Conservation (phyloP, 805 yeast species). For the Tetrapisispora arboricola region DNA sequence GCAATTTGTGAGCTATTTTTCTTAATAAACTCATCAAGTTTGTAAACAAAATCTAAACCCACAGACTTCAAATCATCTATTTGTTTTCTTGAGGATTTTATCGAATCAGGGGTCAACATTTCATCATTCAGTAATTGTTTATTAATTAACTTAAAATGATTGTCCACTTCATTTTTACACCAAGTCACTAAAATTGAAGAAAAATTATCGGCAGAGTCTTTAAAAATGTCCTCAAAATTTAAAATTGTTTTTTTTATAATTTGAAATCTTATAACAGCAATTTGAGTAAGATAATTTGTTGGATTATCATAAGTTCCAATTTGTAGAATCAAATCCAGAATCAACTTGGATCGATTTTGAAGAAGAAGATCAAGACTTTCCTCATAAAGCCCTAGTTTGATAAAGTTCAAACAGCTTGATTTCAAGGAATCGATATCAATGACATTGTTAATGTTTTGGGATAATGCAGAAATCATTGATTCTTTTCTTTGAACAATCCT, state of each 20-base stretch:
- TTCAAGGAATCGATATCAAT: conserved; percentile 22
- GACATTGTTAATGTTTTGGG: conserved; percentile 26
- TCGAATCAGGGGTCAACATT: conserved; percentile 41
- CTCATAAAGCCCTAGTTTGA: conserved; percentile 34
- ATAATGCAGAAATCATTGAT: conserved; percentile 26
- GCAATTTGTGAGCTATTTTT: conserved; percentile 8
- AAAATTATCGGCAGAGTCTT: conserved; percentile 21
- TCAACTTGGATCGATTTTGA: conserved; percentile 36
- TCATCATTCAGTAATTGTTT: conserved; percentile 60
- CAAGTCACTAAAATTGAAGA: conserved; percentile 65
- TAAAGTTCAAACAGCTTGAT: conserved; percentile 25
- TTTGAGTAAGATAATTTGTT: conserved; percentile 52
- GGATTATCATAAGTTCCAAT: conserved; percentile 40
- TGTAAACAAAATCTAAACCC: conserved; percentile 67
- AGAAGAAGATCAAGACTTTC: conserved; percentile 42
- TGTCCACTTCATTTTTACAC: conserved; percentile 55
- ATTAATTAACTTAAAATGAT: conserved; percentile 48
- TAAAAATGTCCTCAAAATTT: conserved; percentile 45
- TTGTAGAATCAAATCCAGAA: conserved; percentile 38
- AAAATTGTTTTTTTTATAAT: conserved; percentile 47
- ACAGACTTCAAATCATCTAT: conserved; percentile 48
- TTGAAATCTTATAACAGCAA: conserved; percentile 54
- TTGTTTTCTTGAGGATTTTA: conserved; percentile 49
- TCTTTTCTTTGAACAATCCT: conserved; percentile 28
- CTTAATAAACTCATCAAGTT: conserved; percentile 37